A percentile compares a stretch with the other conserved stretches of the same genome.
phyloP scores from a whole-genome alignment of 805 yeast species.

The Metschnikowia aberdeeniae region DNA sequence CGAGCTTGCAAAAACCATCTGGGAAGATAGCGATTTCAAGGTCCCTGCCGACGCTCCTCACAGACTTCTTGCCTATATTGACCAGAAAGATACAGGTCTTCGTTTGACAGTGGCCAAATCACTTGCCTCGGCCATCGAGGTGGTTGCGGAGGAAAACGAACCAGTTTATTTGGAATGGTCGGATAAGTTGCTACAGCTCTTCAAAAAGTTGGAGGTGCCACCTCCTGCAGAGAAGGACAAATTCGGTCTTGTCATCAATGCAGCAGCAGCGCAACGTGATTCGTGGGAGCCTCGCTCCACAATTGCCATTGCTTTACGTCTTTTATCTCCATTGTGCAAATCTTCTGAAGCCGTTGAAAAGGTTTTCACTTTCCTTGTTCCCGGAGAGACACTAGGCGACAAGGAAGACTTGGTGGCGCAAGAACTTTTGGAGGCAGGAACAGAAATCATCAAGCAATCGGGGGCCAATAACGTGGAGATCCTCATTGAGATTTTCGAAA shows the following conservation, averaged over 20 bases:
- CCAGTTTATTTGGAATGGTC: constrained; percentile 33
- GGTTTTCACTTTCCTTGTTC: constrained; percentile 61
- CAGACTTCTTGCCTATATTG: constrained; percentile 48
- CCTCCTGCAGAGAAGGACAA: constrained; percentile 75
- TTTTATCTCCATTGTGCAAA: constrained; percentile 47
- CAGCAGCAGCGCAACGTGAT: constrained; percentile 60
- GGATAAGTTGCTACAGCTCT: constrained; percentile 49
- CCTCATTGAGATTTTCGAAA: constrained; percentile 78
- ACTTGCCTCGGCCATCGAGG: constrained; percentile 52
- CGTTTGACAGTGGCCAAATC: constrained; percentile 73
- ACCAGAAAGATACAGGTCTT: constrained; percentile 57
- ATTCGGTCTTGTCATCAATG: constrained; percentile 70
- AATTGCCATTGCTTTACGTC: constrained; percentile 61
- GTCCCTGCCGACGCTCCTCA: constrained; percentile 43
- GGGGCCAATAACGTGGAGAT: constrained; percentile 68
- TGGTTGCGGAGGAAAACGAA: constrained; percentile 22
- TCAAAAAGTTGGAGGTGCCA: constrained; percentile 58
- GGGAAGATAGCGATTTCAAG: constrained; percentile 72
- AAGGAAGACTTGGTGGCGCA: constrained; percentile 66
- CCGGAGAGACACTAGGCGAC: constrained; percentile 69
- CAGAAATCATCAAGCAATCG: constrained; percentile 59
- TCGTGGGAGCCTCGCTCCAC: constrained; percentile 86
- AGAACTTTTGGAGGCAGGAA: constrained; percentile 87
- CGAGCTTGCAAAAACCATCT: constrained; percentile 71
- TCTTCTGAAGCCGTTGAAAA: constrained; percentile 40